A percentile compares a stretch with the other conserved stretches of the same genome.
phyloP scores from a whole-genome alignment of 176 grass and related monocot genomes.

The Carex cristatella region DNA sequence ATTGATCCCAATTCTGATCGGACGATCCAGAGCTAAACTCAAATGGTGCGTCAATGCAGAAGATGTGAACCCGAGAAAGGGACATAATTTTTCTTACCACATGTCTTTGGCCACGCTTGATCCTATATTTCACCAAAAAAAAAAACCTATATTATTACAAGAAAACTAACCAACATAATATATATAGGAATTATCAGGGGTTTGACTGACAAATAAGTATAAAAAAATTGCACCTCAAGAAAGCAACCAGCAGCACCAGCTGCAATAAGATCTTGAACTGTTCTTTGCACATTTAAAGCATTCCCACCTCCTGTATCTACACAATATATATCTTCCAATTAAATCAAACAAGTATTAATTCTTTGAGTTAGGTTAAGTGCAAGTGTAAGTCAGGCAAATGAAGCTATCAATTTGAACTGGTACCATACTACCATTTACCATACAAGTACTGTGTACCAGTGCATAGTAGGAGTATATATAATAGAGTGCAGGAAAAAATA shows the following conservation, averaged over 20 bases:
- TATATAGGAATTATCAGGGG: not conserved
- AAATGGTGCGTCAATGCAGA: no score
- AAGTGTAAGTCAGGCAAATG: not conserved
- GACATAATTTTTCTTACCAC: slow-evolving; percentile 29
- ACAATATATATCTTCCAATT: slow-evolving; percentile 4
- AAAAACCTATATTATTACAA: not conserved
- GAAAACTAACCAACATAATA: not conserved
- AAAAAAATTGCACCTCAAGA: slow-evolving; percentile 22
- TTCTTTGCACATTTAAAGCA: slow-evolving; percentile 40
- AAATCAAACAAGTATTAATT: not conserved
- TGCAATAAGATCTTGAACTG: slow-evolving; percentile 40
- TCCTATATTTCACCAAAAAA: slow-evolving; percentile 24
- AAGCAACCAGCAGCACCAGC: slow-evolving; percentile 48
- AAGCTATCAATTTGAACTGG: not conserved
- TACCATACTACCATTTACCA: not conserved
- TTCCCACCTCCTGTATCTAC: slow-evolving; percentile 45
- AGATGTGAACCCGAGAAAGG: not conserved
- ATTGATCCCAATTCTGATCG: no score
- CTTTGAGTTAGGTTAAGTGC: not conserved
- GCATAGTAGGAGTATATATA: not conserved
- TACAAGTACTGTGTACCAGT: not conserved
- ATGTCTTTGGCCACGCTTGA: slow-evolving; percentile 53
- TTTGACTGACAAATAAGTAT: not conserved
- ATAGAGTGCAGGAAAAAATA: not conserved
- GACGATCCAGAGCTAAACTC: no score